These are phyloP conservation scores for Suillus lakei DNA, from an alignment of 768 basidiomycete genomes.

Conservation along the genomic window DNA sequence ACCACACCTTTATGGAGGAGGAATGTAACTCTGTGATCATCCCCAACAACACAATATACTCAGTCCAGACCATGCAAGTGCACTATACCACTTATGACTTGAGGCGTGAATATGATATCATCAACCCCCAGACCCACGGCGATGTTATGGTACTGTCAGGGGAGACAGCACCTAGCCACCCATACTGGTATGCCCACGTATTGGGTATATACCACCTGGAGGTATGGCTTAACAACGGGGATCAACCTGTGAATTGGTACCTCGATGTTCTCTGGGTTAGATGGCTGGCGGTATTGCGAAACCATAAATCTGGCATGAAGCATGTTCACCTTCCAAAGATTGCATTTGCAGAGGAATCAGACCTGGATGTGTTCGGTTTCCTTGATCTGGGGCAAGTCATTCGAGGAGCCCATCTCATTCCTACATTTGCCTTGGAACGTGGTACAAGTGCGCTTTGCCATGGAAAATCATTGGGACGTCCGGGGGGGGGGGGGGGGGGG, in stretches of 20 bases:
- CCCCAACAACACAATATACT: background rate
- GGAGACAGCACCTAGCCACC: too few relatives aligned
- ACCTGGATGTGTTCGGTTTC: slow-evolving; percentile 7
- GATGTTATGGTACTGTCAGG: slow-evolving; percentile 17
- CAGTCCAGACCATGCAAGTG: background rate
- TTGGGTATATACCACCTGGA: slow-evolving; percentile 17
- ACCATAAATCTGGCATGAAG: background rate
- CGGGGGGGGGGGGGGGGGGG: background rate
- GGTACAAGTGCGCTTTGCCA: background rate
- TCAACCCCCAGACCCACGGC: slow-evolving; percentile 8
- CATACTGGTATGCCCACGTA: too few relatives aligned
- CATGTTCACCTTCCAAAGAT: background rate
- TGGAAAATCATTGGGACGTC: too few relatives aligned
- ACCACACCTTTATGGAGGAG: background rate
- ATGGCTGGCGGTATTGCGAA: slow-evolving; percentile 3
- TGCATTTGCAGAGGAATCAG: slow-evolving; percentile 3
- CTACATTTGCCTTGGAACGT: slow-evolving; percentile 1
- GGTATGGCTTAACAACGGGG: background rate
- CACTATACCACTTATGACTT: slow-evolving; percentile 20
- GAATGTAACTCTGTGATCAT: background rate
- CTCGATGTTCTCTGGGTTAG: background rate
- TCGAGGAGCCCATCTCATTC: slow-evolving; percentile 10
- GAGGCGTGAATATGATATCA: slow-evolving; percentile 10
- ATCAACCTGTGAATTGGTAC: background rate
- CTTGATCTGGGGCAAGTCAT: slow-evolving; percentile 7